phyloP scores from a whole-genome alignment of 1,139 yeast species.

The Taphrina communis region DNA sequence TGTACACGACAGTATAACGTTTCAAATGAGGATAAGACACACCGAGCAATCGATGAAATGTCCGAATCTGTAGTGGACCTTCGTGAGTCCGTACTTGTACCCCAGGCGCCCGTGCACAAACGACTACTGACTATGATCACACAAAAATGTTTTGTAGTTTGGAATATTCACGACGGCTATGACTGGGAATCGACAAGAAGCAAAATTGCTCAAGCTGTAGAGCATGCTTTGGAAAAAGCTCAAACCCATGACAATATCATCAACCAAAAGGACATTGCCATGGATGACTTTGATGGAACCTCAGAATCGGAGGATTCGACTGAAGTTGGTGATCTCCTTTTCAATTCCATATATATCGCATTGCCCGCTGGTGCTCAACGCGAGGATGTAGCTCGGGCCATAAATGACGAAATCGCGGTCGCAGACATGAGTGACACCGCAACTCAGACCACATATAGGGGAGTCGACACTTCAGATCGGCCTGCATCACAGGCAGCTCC shows the following conservation, averaged over 20 bases:
- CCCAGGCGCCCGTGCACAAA: not conserved
- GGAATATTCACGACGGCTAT: conserved; percentile 84
- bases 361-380: conserved; percentile 53
- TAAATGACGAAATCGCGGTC: conserved; percentile 44
- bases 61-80: conserved; percentile 5
- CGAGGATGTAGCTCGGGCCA: conserved; percentile 34
- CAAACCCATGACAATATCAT: conserved; percentile 3
- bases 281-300: conserved; percentile 30
- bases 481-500: not conserved
- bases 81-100: not conserved
- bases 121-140: conserved; percentile 44
- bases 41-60: not conserved
- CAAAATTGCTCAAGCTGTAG: conserved; percentile 67
- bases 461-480: not conserved
- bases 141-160: conserved; percentile 51
- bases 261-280: not conserved
- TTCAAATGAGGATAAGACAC: not conserved
- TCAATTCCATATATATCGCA: conserved; percentile 74
- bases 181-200: conserved; percentile 86
- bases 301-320: conserved; percentile 47
- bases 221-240: conserved; percentile 58
- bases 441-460: conserved; percentile 43
- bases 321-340: conserved; percentile 68
- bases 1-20: not conserved
- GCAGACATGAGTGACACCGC: conserved; percentile 50